Evolutionary conservation across 179 eudicot genomes (phyloP).

Genomic region (Corrigiola litoralis): DNA sequence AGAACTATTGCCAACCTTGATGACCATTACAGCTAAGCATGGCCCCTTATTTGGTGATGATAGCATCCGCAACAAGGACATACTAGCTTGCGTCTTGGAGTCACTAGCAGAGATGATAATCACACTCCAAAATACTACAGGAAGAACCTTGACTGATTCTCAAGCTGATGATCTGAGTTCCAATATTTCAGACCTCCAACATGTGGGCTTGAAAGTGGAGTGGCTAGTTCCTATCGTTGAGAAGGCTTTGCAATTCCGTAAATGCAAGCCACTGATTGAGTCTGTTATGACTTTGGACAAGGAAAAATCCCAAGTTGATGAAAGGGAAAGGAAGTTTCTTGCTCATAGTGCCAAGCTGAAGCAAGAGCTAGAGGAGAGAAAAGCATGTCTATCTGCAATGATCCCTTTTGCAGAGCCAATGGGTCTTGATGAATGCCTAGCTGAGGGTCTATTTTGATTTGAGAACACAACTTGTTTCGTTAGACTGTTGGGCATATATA

Average conservation of each 20-base stretch:
- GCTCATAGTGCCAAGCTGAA: constrained; percentile 10
- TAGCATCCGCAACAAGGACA: background rate
- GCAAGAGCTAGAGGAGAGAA: background rate
- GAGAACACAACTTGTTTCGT: too few species aligned
- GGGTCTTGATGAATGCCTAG: constrained; percentile 4
- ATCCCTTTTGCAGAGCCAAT: background rate
- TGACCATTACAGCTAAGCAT: background rate
- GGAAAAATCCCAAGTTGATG: constrained; percentile 7
- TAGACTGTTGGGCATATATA: too few species aligned
- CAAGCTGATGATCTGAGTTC: background rate
- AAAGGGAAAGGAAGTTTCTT: background rate
- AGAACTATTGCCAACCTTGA: background rate
- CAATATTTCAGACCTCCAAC: constrained; percentile 2
- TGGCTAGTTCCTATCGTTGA: constrained; percentile 14
- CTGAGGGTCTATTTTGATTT: background rate
- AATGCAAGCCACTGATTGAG: constrained; percentile 5
- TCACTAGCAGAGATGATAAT: constrained; percentile 5
- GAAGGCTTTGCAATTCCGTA: background rate
- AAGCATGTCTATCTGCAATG: background rate
- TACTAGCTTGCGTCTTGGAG: constrained; percentile 8
- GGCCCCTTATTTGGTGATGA: background rate
- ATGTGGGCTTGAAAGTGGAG: constrained; percentile 6
- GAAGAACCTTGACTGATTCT: background rate
- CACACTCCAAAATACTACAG: constrained; percentile 4
- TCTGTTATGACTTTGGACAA: background rate